Conservation (phyloP, 805 yeast species). For the Candida qinlingensis region DNA sequence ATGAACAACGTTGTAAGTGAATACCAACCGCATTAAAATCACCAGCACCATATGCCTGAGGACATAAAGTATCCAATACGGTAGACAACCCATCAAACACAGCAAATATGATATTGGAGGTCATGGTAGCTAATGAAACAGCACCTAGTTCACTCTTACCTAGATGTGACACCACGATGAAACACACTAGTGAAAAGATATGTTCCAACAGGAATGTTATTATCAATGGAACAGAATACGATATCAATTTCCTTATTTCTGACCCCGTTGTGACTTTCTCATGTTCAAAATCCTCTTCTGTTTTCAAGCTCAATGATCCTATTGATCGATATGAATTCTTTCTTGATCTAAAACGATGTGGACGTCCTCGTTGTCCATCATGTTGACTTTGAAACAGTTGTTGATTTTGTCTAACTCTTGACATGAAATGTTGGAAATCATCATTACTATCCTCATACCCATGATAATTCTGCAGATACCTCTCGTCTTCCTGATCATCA, state of each 20-base stretch:
- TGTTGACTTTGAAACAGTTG: background rate
- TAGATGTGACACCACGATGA: constrained; percentile 70
- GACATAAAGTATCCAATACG: constrained; percentile 74
- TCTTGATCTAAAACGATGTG: background rate
- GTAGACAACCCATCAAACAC: constrained; percentile 80
- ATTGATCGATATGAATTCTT: constrained; percentile 19
- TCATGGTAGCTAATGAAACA: constrained; percentile 78
- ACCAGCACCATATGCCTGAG: constrained; percentile 83
- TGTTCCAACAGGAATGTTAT: constrained; percentile 55
- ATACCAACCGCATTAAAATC: constrained; percentile 63
- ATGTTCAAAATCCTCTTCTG: constrained; percentile 25
- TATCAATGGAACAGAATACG: constrained; percentile 51
- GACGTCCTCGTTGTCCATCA: background rate
- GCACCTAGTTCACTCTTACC: constrained; percentile 81
- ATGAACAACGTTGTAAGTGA: constrained; percentile 66
- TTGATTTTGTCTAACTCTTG: constrained; percentile 19
- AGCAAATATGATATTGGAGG: constrained; percentile 75
- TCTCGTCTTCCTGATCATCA: constrained; percentile 12
- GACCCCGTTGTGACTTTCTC: constrained; percentile 31
- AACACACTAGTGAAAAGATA: constrained; percentile 50
- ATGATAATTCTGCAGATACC: constrained; percentile 13
- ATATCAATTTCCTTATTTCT: constrained; percentile 31
- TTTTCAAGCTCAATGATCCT: constrained; percentile 17
- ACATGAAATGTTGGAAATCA: constrained; percentile 18
- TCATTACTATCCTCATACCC: constrained; percentile 22